Conservation (phyloP, 169 alveolate genomes). For the Blepharisma undulans region DNA sequence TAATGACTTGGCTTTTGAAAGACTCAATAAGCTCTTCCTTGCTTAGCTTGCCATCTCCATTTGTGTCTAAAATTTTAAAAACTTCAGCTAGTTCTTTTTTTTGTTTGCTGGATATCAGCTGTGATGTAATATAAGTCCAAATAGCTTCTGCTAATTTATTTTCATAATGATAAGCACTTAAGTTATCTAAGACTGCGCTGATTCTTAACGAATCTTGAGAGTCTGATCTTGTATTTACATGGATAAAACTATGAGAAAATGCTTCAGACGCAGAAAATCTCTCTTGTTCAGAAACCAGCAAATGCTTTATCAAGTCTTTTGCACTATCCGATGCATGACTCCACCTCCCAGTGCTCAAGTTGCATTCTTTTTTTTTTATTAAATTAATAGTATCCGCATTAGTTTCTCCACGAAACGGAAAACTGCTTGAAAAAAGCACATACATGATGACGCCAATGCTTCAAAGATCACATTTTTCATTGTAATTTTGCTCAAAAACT, state of each 20-base stretch:
- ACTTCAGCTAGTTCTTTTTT: conserved; percentile 11
- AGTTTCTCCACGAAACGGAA: background rate
- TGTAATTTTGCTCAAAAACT: conserved; percentile 57
- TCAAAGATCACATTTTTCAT: conserved; percentile 75
- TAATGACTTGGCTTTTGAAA: conserved; percentile 13
- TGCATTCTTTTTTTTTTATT: background rate
- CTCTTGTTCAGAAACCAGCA: background rate
- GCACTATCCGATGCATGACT: background rate
- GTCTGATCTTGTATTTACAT: background rate
- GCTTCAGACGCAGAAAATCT: background rate
- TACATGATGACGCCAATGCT: conserved; percentile 70
- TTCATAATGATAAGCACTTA: conserved; percentile 79
- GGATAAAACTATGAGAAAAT: background rate
- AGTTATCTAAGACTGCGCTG: conserved; percentile 12
- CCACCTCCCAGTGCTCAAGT: background rate
- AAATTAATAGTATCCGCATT: background rate
- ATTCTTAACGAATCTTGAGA: background rate
- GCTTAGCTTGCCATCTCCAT: conserved; percentile 51
- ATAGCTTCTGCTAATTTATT: conserved; percentile 48
- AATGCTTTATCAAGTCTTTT: background rate
- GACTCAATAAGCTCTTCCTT: conserved; percentile 46
- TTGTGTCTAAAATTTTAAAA: conserved; percentile 46
- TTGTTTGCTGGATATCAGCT: background rate
- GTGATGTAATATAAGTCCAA: conserved; percentile 2
- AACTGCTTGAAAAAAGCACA: conserved; percentile 58